Evolutionary conservation across 1,139 yeast species (phyloP).

Genomic region (Kodamaea anthophila): DNA sequence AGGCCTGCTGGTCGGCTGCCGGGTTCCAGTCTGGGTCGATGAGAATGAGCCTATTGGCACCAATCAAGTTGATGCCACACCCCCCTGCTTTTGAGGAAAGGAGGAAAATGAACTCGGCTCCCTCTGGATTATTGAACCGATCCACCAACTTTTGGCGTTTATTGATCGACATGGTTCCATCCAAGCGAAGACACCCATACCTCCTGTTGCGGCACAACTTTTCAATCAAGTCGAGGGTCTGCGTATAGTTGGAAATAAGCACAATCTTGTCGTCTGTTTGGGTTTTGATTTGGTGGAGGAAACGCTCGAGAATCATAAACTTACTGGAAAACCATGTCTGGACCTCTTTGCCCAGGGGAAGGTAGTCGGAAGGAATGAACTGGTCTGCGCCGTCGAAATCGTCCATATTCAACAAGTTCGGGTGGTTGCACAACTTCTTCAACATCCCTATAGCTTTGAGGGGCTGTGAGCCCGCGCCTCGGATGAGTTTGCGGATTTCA

Average conservation of each 20-base stretch:
- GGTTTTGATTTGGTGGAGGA: conserved; percentile 63
- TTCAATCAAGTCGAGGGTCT: conserved; percentile 86
- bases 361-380: conserved; percentile 72
- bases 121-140: conserved; percentile 82
- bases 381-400: conserved; percentile 67
- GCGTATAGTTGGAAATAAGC: conserved; percentile 88
- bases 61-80: conserved; percentile 94
- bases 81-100: conserved; percentile 98
- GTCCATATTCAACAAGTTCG: conserved; percentile 68
- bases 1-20: conserved; percentile 96
- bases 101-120: conserved; percentile 80
- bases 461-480: conserved; percentile 75
- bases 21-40: conserved; percentile 99
- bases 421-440: conserved; percentile 90
- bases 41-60: conserved; percentile 84
- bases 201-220: conserved; percentile 67
- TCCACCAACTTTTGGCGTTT: conserved; percentile 93
- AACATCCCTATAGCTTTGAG: conserved; percentile 84
- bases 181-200: conserved; percentile 80
- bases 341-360: conserved; percentile 38
- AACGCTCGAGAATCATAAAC: conserved; percentile 64
- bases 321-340: conserved; percentile 59
- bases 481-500: conserved; percentile 63
- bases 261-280: conserved; percentile 95
- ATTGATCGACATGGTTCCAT: conserved; percentile 88